Conservation (phyloP, 1,139 yeast genomes). For the Yamadazyma trypodendri region DNA sequence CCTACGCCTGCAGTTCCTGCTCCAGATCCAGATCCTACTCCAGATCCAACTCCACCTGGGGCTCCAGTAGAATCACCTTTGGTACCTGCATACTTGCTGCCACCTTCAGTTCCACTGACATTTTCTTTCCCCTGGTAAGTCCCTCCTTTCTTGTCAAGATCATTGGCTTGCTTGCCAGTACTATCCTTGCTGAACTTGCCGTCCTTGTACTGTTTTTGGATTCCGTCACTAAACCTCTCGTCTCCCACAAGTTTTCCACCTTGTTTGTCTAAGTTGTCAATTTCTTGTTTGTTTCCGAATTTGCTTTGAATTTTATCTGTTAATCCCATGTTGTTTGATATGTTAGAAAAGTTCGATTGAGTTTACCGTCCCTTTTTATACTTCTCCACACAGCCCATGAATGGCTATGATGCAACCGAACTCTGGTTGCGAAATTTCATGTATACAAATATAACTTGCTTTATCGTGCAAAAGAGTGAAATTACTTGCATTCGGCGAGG, state of each 20-base stretch:
- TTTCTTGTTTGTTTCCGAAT: conserved; percentile 22
- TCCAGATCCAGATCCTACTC: conserved; percentile 14
- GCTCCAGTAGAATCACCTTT: conserved; percentile 9
- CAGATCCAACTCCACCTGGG: conserved; percentile 10
- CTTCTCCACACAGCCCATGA: neutral
- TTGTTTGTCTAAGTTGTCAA: conserved; percentile 36
- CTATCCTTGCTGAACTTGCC: conserved; percentile 30
- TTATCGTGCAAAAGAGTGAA: neutral
- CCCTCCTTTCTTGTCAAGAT: conserved; percentile 30
- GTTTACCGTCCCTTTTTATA: neutral
- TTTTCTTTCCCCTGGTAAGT: conserved; percentile 27
- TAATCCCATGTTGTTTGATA: conserved; percentile 26
- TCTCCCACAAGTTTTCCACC: conserved; percentile 27
- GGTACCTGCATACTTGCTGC: conserved; percentile 22
- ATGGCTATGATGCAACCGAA: neutral
- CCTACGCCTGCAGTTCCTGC: conserved; percentile 14
- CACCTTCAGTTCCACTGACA: conserved; percentile 29
- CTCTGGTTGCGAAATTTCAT: conserved; percentile 5
- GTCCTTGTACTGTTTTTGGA: conserved; percentile 26
- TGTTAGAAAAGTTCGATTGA: neutral
- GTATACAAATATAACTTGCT: neutral
- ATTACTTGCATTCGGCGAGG: neutral
- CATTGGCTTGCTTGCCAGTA: conserved; percentile 27
- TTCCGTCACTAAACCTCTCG: conserved; percentile 24
- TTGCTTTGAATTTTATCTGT: conserved; percentile 34